These are phyloP conservation scores for Cardiosporidium cionae DNA, from an alignment of 169 alveolate genomes.

Conservation along the genomic window DNA sequence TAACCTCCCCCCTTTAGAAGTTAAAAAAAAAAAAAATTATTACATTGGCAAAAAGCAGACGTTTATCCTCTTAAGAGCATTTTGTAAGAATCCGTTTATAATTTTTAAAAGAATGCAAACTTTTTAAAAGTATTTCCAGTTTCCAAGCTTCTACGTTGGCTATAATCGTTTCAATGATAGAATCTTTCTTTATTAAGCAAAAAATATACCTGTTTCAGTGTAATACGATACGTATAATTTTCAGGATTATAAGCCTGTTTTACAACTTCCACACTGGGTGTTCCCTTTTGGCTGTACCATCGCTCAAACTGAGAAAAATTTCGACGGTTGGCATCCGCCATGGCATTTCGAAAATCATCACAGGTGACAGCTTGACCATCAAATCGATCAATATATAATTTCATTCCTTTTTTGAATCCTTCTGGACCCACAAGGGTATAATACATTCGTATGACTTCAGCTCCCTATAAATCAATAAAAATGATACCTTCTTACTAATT, in stretches of 20 bases:
- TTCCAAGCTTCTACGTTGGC: no score
- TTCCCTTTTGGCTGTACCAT: slow-evolving; percentile 76
- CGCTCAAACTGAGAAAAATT: slow-evolving; percentile 74
- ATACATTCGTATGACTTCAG: slow-evolving; percentile 86
- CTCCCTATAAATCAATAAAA: no score
- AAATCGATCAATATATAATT: slow-evolving; percentile 72
- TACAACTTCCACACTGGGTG: slow-evolving; percentile 47
- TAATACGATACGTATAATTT: slow-evolving; percentile 43
- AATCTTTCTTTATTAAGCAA: no score
- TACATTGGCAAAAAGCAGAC: no score
- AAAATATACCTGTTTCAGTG: slow-evolving; percentile 61
- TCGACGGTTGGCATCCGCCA: slow-evolving; percentile 72
- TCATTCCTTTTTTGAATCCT: slow-evolving; percentile 78
- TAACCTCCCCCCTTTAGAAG: no score
- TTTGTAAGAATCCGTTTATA: no score
- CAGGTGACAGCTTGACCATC: slow-evolving; percentile 86
- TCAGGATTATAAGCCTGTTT: slow-evolving; percentile 39
- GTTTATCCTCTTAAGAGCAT: no score
- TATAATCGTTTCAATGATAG: no score
- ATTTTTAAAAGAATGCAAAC: no score
- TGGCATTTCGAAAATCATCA: slow-evolving; percentile 83
- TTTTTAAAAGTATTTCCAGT: no score
- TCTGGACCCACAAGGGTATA: slow-evolving; percentile 62
- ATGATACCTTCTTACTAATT: no score
- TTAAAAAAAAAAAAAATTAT: no score